Conservation (phyloP, 257 asterid genomes). For the Galeopsis tetrahit region DNA sequence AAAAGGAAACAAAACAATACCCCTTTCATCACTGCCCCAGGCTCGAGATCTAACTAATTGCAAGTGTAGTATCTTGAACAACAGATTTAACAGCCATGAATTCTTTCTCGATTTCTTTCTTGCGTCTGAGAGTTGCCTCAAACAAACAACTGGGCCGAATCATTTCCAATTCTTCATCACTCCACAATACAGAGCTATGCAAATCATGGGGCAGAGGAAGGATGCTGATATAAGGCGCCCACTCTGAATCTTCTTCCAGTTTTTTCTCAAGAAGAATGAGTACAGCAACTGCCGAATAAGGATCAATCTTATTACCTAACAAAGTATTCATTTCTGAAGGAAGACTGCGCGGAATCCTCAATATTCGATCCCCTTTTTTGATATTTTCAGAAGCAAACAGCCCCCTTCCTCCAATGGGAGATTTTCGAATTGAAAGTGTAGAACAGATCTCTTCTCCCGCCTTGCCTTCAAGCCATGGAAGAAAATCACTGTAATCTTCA, state of each 20-base stretch:
- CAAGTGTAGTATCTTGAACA: too few species aligned
- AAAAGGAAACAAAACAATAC: constrained; percentile 80
- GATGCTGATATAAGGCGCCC: constrained; percentile 70
- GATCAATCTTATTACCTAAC: constrained; percentile 47
- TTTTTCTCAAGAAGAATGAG: constrained; percentile 63
- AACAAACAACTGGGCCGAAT: constrained; percentile 55
- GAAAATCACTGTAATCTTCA: constrained; percentile 59
- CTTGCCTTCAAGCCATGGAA: constrained; percentile 61
- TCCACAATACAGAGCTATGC: constrained; percentile 81
- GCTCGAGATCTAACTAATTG: too few species aligned
- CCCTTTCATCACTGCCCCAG: constrained; percentile 73
- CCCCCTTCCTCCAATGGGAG: too few species aligned
- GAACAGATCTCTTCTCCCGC: too few species aligned
- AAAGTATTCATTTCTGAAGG: constrained; percentile 48
- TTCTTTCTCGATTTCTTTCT: constrained; percentile 54
- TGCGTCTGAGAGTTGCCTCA: constrained; percentile 63
- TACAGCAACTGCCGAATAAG: constrained; percentile 67
- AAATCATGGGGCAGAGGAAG: constrained; percentile 60
- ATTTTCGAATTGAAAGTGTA: too few species aligned
- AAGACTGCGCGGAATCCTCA: constrained; percentile 44
- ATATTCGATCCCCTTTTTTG: too few species aligned
- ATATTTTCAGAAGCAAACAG: too few species aligned
- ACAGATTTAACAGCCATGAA: constrained; percentile 47
- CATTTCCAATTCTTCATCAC: constrained; percentile 68
- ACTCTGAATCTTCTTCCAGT: constrained; percentile 63